A percentile compares a stretch with the other conserved stretches of the same genome.
These are phyloP conservation scores for Carex cristatella DNA, from an alignment of 176 grass and related monocot genomes.

Conservation along the genomic window DNA sequence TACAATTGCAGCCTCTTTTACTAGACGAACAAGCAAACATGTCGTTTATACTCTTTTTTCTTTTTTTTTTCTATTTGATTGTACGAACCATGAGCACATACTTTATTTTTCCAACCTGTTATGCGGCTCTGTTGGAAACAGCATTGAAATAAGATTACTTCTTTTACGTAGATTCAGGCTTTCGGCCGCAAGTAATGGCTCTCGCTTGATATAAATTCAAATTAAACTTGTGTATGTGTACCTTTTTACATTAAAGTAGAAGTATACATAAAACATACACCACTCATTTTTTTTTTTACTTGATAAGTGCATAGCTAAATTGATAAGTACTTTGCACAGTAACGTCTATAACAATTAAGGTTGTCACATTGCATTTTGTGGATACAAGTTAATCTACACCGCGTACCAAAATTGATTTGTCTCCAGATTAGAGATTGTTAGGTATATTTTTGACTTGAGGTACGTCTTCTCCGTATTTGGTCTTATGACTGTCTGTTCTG, in stretches of 20 bases:
- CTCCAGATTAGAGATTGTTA: not conserved
- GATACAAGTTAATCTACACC: not conserved
- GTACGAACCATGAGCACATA: not conserved
- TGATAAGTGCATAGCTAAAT: not conserved
- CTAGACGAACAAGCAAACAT: not conserved
- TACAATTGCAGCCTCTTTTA: conserved; percentile 5
- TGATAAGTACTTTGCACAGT: not conserved
- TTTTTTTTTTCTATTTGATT: not conserved
- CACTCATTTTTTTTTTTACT: not conserved
- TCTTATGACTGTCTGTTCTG: not conserved
- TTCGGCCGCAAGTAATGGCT: not conserved
- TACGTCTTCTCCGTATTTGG: not conserved
- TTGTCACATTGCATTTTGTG: not conserved
- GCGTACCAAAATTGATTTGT: not conserved
- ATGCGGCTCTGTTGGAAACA: not conserved
- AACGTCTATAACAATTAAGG: not conserved
- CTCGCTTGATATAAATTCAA: not conserved
- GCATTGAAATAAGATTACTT: not conserved
- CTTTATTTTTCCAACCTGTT: not conserved
- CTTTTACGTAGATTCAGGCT: not conserved
- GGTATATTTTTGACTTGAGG: not conserved
- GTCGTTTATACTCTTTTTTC: not conserved
- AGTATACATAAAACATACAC: not conserved
- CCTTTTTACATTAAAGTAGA: not conserved
- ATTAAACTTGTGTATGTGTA: not conserved